Conservation (phyloP, 176 grass and related monocot species). For the Puya raimondii region DNA sequence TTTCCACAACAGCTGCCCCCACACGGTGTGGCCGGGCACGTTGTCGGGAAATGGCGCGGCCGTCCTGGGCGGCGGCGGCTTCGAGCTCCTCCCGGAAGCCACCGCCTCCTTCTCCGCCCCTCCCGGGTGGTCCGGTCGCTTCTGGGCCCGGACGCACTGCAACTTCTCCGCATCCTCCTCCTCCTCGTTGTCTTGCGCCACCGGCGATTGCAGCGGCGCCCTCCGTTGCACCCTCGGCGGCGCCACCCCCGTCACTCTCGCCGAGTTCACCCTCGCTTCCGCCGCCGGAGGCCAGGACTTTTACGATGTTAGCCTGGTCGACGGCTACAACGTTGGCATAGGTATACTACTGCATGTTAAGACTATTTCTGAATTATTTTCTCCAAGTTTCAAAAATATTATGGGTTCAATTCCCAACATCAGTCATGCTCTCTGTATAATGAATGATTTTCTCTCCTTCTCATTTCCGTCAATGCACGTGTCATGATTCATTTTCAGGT, state of each 20-base stretch:
- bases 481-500: too few species aligned
- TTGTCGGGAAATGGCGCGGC: slow-evolving; percentile 54
- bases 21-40: slow-evolving; percentile 60
- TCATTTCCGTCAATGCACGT: too few species aligned
- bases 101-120: slow-evolving; percentile 47
- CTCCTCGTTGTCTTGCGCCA: slow-evolving; percentile 32
- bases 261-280: slow-evolving; percentile 66
- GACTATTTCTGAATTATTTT: too few species aligned
- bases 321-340: slow-evolving; percentile 85
- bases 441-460: too few species aligned
- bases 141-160: slow-evolving; percentile 69
- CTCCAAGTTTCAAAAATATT: too few species aligned
- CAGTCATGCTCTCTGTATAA: too few species aligned
- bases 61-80: slow-evolving; percentile 52
- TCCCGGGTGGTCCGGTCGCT: slow-evolving; percentile 53
- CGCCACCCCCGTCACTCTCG: slow-evolving; percentile 49
- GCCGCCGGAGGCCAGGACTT: slow-evolving; percentile 56
- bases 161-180: slow-evolving; percentile 10
- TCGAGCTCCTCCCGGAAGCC: slow-evolving; percentile 42
- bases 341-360: slow-evolving; percentile 15
- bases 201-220: slow-evolving; percentile 57
- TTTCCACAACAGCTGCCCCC: slow-evolving; percentile 60
- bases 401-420: too few species aligned
- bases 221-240: slow-evolving; percentile 50
- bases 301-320: slow-evolving; percentile 80